These are phyloP conservation scores for Coccomyxa subellipsoidea DNA, from an alignment of 163 green algal genomes.

Conservation along the genomic window DNA sequence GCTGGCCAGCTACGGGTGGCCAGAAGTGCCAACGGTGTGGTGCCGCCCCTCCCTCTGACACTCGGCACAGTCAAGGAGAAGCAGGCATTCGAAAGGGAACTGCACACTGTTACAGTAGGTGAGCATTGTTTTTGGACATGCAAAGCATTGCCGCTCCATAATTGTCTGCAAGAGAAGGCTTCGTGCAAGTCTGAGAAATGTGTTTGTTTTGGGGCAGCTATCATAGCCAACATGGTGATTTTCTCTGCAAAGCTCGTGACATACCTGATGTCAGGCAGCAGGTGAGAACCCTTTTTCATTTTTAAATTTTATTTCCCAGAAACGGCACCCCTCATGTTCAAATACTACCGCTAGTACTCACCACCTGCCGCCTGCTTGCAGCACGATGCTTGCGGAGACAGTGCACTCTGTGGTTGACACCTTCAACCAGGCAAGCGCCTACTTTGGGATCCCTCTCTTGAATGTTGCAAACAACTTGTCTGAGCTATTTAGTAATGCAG, in stretches of 20 bases:
- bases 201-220: conserved; percentile 39
- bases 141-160: no score
- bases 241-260: conserved; percentile 80
- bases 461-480: no score
- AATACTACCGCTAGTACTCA: no score
- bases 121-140: no score
- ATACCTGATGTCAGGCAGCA: conserved; percentile 67
- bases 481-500: no score
- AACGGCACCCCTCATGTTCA: no score
- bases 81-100: conserved; percentile 41
- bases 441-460: neutral
- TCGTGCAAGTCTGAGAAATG: neutral
- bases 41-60: neutral
- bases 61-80: conserved; percentile 2
- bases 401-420: conserved; percentile 90
- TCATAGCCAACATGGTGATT: conserved; percentile 80
- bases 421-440: conserved; percentile 74
- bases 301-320: no score
- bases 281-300: conserved; percentile 32
- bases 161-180: no score
- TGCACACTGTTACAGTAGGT: conserved; percentile 69
- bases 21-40: neutral
- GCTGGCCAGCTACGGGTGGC: neutral
- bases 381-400: conserved; percentile 86
- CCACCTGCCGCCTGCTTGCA: no score